phyloP scores from a whole-genome alignment of 1,139 yeast species.

The Geotrichum fermentans region DNA sequence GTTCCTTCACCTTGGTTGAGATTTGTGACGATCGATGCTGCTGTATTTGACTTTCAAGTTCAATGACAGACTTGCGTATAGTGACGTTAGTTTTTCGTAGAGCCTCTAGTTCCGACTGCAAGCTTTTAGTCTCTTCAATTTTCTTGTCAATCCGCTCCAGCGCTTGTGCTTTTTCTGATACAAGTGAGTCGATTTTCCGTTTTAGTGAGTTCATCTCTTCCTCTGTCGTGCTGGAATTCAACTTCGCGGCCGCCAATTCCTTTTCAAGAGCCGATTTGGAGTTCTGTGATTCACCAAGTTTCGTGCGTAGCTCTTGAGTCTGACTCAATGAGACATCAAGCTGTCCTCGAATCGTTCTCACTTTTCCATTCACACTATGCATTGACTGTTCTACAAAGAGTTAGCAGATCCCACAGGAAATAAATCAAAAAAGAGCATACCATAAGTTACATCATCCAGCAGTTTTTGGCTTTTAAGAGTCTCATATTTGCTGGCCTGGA shows the following conservation, averaged over 20 bases:
- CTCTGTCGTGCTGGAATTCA: constrained; percentile 27
- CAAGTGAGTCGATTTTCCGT: constrained; percentile 24
- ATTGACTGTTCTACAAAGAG: constrained; percentile 6
- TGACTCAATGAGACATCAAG: constrained; percentile 5
- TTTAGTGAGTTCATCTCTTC: constrained; percentile 24
- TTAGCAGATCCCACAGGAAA: neutral
- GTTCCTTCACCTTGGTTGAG: constrained; percentile 38
- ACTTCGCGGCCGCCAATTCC: constrained; percentile 33
- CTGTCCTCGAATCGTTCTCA: constrained; percentile 38
- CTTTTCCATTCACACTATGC: constrained; percentile 32
- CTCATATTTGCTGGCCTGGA: constrained; percentile 47
- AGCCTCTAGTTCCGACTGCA: constrained; percentile 49
- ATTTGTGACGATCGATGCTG: constrained; percentile 35
- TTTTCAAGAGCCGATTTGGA: constrained; percentile 33
- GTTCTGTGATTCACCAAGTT: constrained; percentile 34
- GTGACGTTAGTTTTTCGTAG: constrained; percentile 48
- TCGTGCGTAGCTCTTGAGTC: constrained; percentile 23
- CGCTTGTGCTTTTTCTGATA: constrained; percentile 40
- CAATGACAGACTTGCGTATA: constrained; percentile 40
- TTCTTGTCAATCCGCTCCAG: constrained; percentile 43
- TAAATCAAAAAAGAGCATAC: constrained; percentile 36
- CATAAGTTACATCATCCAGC: constrained; percentile 46
- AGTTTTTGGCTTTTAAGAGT: constrained; percentile 49
- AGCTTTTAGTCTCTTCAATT: constrained; percentile 45
- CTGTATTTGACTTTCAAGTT: constrained; percentile 40